Evolutionary conservation across 1,284 basidiomycete species (phyloP).

Genomic region (Pholiota adiposa): DNA sequence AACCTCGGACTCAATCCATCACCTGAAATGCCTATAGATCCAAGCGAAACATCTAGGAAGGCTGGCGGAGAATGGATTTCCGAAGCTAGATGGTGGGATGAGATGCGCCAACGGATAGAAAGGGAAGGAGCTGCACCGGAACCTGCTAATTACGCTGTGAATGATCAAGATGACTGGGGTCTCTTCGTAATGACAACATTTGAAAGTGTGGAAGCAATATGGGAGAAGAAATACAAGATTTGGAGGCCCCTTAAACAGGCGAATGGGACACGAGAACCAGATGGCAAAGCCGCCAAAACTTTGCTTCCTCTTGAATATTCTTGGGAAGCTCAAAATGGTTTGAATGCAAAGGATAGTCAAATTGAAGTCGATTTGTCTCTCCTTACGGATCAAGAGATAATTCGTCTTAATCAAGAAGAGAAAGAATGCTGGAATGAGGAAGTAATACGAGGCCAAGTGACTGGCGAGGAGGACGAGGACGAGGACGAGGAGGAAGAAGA

Average conservation of each 20-base stretch:
- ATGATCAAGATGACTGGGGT: constrained; percentile 41
- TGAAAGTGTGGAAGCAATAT: constrained; percentile 81
- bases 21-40: constrained; percentile 69
- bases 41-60: constrained; percentile 60
- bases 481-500: constrained; percentile 6
- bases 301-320: constrained; percentile 15
- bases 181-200: constrained; percentile 85
- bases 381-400: constrained; percentile 56
- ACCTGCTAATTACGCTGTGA: constrained; percentile 25
- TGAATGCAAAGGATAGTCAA: constrained; percentile 26
- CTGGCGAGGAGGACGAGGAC: constrained; percentile 29
- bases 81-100: constrained; percentile 73
- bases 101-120: constrained; percentile 59
- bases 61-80: constrained; percentile 68
- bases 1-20: constrained; percentile 70
- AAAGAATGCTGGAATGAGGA: constrained; percentile 36
- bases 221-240: constrained; percentile 60
- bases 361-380: constrained; percentile 60
- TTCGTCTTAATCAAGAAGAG: constrained; percentile 37
- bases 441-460: constrained; percentile 35
- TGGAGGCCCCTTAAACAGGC: constrained; percentile 52
- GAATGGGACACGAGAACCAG: constrained; percentile 2
- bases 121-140: constrained; percentile 38
- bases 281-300: constrained; percentile 12
- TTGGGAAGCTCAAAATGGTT: constrained; percentile 23